phyloP scores from a whole-genome alignment of 345 rosid genomes.

The Euclidium syriacum region DNA sequence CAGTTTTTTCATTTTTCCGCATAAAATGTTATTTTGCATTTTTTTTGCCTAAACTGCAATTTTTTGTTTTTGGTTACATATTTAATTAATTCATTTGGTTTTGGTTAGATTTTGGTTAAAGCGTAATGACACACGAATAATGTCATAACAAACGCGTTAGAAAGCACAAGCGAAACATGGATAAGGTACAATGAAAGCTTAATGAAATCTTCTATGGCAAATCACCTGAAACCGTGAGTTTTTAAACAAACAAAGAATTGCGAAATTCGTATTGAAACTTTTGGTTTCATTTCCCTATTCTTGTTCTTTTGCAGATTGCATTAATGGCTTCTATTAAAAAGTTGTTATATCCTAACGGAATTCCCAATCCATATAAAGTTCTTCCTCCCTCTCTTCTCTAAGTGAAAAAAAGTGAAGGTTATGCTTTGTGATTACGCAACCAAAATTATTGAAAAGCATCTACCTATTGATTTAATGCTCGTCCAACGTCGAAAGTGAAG shows the following conservation, averaged over 20 bases:
- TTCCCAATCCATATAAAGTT: constrained; percentile 89
- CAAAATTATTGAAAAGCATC: constrained; percentile 30
- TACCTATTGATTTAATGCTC: constrained; percentile 21
- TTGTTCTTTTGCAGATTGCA: constrained; percentile 45
- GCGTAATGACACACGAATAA: too few relatives aligned
- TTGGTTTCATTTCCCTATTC: neutral
- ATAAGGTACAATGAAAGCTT: constrained; percentile 91
- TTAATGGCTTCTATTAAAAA: constrained; percentile 76
- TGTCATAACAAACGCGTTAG: too few relatives aligned
- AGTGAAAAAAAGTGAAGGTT: constrained; percentile 28
- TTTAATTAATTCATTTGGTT: too few relatives aligned
- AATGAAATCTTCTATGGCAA: constrained; percentile 77
- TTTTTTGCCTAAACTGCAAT: too few relatives aligned
- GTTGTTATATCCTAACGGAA: constrained; percentile 72
- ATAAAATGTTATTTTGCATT: too few relatives aligned
- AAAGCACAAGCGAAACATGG: constrained; percentile 99
- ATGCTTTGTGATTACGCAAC: constrained; percentile 33
- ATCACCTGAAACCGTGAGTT: constrained; percentile 64
- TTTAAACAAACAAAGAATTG: too few relatives aligned
- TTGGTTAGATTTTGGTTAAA: too few relatives aligned
- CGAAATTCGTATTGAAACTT: neutral
- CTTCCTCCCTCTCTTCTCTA: constrained; percentile 45
- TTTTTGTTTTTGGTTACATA: too few relatives aligned
- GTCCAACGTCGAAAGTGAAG: constrained; percentile 29
- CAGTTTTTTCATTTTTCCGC: too few relatives aligned